Conservation (phyloP, 192 early-diverging fungal species). For the Irineochytrium annulatum region DNA sequence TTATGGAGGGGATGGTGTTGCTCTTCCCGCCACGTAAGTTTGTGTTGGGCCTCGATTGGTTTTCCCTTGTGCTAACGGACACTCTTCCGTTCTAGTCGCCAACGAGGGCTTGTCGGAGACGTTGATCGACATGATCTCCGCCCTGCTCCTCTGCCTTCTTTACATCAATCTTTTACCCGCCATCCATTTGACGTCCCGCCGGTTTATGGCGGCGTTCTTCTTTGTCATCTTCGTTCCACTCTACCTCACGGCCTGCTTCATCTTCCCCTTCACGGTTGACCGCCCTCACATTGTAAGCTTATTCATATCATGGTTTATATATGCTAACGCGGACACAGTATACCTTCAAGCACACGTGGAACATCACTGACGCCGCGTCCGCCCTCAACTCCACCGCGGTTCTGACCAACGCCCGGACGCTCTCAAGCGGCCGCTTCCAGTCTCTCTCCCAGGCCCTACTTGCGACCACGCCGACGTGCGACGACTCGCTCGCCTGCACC, state of each 20-base stretch:
- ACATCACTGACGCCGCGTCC: constrained; percentile 4
- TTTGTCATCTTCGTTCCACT: constrained; percentile 7
- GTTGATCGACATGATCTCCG: constrained; percentile 26
- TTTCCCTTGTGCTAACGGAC: constrained; percentile 14
- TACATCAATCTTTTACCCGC: constrained; percentile 29
- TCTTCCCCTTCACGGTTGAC: constrained; percentile 23
- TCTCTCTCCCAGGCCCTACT: too few relatives aligned
- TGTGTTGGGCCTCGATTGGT: not conserved
- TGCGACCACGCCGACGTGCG: too few relatives aligned
- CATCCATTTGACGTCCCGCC: constrained; percentile 17
- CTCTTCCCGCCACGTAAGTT: constrained; percentile 16
- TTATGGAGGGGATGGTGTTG: constrained; percentile 6
- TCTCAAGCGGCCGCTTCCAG: too few relatives aligned
- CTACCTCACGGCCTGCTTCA: not conserved
- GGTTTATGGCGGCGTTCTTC: constrained; percentile 13
- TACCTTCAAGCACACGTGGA: constrained; percentile 16
- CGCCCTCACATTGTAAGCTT: constrained; percentile 22
- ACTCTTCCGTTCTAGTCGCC: constrained; percentile 9
- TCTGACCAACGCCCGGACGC: too few relatives aligned
- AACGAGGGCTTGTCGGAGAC: constrained; percentile 17
- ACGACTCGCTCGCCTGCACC: too few relatives aligned
- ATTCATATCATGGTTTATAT: not conserved
- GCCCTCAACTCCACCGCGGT: not conserved
- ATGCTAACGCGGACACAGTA: not conserved
- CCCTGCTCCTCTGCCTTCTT: constrained; percentile 14